Evolutionary conservation across 352 stramenopile species (phyloP).

Genomic region (Blastocystis sp.): DNA sequence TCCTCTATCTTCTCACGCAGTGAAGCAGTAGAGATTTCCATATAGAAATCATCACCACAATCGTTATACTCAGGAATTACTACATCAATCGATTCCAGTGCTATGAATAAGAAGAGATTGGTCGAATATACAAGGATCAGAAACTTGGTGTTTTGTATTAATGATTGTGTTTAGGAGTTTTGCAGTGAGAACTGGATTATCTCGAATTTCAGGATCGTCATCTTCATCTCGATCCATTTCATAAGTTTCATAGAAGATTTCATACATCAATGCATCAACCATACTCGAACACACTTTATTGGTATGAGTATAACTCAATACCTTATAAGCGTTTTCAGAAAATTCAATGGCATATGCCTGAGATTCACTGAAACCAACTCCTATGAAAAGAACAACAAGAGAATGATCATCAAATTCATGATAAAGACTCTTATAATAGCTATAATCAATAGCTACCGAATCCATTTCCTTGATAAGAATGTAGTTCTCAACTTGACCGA

Average conservation of each 20-base stretch:
- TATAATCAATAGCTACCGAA: slow-evolving; percentile 1
- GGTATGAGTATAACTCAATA: background rate
- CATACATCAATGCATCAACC: background rate
- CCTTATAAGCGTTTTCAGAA: background rate
- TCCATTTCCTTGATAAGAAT: slow-evolving; percentile 26
- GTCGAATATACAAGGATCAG: background rate
- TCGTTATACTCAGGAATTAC: slow-evolving; percentile 5
- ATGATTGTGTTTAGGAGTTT: background rate
- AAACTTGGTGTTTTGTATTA: background rate
- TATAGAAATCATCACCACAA: background rate
- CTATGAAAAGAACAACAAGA: slow-evolving; percentile 22
- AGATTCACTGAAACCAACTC: slow-evolving; percentile 16
- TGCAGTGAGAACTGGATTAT: background rate
- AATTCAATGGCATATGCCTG: slow-evolving; percentile 35
- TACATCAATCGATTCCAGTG: background rate
- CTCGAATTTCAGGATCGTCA: background rate
- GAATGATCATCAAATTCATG: slow-evolving; percentile 3
- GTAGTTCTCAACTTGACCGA: background rate
- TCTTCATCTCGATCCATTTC: background rate
- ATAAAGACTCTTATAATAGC: slow-evolving; percentile 25
- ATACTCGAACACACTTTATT: slow-evolving; percentile 8
- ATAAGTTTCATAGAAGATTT: background rate
- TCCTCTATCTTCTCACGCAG: background rate
- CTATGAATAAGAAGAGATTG: background rate
- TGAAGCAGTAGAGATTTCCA: background rate